phyloP scores from a whole-genome alignment of 352 stramenopile species.

The Pythium pyrilobum region DNA sequence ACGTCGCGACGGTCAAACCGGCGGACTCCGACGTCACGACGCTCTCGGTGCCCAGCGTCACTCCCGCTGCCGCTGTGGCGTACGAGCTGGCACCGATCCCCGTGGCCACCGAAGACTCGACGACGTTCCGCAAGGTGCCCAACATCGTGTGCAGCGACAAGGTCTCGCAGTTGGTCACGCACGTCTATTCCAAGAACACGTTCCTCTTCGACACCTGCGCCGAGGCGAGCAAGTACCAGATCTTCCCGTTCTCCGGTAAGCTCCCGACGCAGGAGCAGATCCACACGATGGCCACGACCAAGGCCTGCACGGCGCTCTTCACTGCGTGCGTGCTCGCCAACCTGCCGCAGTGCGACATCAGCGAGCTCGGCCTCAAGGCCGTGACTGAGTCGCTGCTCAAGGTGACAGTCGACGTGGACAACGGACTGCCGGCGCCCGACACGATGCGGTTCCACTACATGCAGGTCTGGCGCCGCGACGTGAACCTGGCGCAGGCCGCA shows the following conservation, averaged over 20 bases:
- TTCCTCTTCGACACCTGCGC: conserved; percentile 48
- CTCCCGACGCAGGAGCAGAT: conserved; percentile 40
- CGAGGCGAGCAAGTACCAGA: conserved; percentile 40
- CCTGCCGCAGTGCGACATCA: conserved; percentile 42
- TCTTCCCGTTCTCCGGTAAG: conserved; percentile 46
- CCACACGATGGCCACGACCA: conserved; percentile 32
- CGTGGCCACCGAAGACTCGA: background rate
- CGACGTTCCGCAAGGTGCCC: conserved; percentile 9
- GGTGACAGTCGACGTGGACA: conserved; percentile 42
- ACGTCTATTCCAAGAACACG: conserved; percentile 51
- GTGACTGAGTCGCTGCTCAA: conserved; percentile 47
- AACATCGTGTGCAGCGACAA: conserved; percentile 3
- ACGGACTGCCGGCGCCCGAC: conserved; percentile 22
- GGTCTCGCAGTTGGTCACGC: conserved; percentile 16
- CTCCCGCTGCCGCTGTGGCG: background rate
- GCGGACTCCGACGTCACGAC: background rate
- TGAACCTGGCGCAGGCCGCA: conserved; percentile 32
- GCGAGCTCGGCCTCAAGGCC: conserved; percentile 35
- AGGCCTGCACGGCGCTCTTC: conserved; percentile 45
- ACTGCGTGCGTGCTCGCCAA: conserved; percentile 39
- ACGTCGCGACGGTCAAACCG: too few relatives aligned
- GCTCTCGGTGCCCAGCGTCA: background rate
- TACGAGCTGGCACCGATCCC: conserved; percentile 11
- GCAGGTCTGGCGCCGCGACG: conserved; percentile 44
- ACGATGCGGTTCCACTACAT: conserved; percentile 37